These are phyloP conservation scores for Trichophyton verrucosum DNA, from an alignment of 2,329 filamentous ascomycete species.

Conservation along the genomic window DNA sequence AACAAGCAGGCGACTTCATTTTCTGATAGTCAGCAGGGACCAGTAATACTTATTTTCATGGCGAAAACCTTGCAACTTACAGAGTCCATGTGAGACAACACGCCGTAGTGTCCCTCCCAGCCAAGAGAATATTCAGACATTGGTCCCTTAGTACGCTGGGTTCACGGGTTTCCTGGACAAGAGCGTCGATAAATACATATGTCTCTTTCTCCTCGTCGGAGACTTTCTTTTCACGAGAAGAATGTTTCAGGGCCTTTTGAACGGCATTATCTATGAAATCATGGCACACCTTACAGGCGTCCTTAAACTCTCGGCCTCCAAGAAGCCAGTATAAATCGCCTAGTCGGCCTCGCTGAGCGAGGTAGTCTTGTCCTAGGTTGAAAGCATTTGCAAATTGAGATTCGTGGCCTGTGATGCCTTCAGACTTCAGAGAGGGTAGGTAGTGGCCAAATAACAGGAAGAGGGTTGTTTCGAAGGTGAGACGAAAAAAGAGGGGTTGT, in stretches of 20 bases:
- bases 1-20: constrained; percentile 11
- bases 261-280: constrained; percentile 16
- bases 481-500: constrained; percentile 49
- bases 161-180: constrained; percentile 56
- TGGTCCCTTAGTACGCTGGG: constrained; percentile 56
- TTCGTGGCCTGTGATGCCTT: background rate
- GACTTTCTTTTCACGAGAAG: constrained; percentile 6
- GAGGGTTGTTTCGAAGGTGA: constrained; percentile 64
- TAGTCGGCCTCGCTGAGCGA: constrained; percentile 19
- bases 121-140: constrained; percentile 50
- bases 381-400: constrained; percentile 17
- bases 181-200: constrained; percentile 55
- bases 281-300: constrained; percentile 19
- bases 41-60: background rate
- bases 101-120: constrained; percentile 42
- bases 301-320: constrained; percentile 19
- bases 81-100: constrained; percentile 21
- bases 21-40: background rate
- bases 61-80: constrained; percentile 19
- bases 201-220: constrained; percentile 44
- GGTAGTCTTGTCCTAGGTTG: constrained; percentile 16
- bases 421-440: background rate
- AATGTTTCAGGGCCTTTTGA: constrained; percentile 17
- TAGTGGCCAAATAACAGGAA: constrained; percentile 59
- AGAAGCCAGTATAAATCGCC: constrained; percentile 23